phyloP scores from a whole-genome alignment of 768 basidiomycete species.

The Hortiboletus flavorubellus region DNA sequence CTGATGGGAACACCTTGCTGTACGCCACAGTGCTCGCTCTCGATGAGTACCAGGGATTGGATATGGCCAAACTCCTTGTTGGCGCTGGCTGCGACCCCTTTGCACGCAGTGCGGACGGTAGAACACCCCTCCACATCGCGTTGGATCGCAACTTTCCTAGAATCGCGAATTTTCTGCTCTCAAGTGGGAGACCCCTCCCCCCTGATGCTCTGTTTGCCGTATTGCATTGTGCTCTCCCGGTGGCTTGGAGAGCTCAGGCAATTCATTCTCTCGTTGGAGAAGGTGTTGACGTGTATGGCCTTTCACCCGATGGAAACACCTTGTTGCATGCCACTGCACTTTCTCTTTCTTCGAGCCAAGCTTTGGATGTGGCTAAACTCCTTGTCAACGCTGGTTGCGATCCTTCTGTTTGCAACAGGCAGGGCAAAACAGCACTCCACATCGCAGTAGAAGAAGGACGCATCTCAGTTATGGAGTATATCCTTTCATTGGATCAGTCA shows the following conservation, averaged over 20 bases:
- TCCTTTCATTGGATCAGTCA: too few relatives aligned
- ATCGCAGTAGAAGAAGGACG: too few relatives aligned
- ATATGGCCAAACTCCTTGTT: not conserved
- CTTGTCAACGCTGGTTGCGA: not conserved
- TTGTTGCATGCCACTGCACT: not conserved
- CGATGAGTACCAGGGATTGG: not conserved
- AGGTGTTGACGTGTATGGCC: not conserved
- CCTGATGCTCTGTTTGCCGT: not conserved
- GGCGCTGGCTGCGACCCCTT: slow-evolving; percentile 8
- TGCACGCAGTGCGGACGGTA: not conserved
- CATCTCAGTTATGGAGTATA: too few relatives aligned
- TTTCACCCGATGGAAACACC: not conserved
- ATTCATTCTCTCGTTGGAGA: not conserved
- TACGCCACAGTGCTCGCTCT: not conserved
- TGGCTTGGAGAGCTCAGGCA: not conserved
- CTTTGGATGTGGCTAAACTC: not conserved
- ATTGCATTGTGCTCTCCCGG: not conserved
- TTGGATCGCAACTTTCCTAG: not conserved
- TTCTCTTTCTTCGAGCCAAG: not conserved
- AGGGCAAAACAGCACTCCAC: too few relatives aligned
- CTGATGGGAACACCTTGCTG: not conserved
- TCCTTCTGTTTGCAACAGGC: too few relatives aligned
- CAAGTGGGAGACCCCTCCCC: not conserved
- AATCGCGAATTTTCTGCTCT: not conserved
- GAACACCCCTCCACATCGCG: slow-evolving; percentile 7